Evolutionary conservation across 2,329 filamentous ascomycete species (phyloP).

Genomic region (Penicillium sp.): DNA sequence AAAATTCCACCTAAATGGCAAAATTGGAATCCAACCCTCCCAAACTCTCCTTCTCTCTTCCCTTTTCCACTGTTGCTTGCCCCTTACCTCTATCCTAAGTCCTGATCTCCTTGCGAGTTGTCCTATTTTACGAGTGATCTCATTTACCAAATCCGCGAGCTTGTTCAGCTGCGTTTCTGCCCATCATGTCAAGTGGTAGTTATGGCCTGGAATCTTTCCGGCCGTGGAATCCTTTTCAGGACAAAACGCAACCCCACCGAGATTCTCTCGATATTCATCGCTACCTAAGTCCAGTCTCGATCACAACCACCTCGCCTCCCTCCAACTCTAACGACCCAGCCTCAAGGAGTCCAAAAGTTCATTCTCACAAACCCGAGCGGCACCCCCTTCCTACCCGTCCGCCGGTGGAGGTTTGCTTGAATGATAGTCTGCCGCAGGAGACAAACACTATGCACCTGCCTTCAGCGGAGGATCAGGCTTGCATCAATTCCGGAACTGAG

Average conservation of each 20-base stretch:
- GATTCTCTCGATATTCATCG: slow-evolving; percentile 6
- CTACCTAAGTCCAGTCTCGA: slow-evolving; percentile 16
- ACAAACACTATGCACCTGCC: too few relatives aligned
- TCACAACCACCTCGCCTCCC: slow-evolving; percentile 3
- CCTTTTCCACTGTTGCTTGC: not conserved
- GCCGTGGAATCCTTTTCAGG: slow-evolving; percentile 10
- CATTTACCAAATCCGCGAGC: not conserved
- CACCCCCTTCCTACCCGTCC: slow-evolving; percentile 13
- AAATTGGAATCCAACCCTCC: not conserved
- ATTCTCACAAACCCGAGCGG: slow-evolving; percentile 1
- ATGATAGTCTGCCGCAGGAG: too few relatives aligned
- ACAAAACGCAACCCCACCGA: slow-evolving; percentile 1
- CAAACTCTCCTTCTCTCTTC: not conserved
- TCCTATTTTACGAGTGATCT: not conserved
- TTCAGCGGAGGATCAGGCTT: too few relatives aligned
- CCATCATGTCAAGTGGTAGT: too few relatives aligned
- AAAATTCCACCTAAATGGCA: slow-evolving; percentile 1
- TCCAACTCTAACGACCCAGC: slow-evolving; percentile 4
- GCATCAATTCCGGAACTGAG: too few relatives aligned
- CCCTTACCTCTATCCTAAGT: not conserved
- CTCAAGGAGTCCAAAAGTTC: not conserved
- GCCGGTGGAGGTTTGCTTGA: slow-evolving; percentile 11
- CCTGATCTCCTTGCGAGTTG: not conserved
- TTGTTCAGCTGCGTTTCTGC: too few relatives aligned
- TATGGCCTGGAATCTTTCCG: slow-evolving; percentile 18